Conservation (phyloP, 495 filamentous ascomycete species). For the Daldinia bambusicola region DNA sequence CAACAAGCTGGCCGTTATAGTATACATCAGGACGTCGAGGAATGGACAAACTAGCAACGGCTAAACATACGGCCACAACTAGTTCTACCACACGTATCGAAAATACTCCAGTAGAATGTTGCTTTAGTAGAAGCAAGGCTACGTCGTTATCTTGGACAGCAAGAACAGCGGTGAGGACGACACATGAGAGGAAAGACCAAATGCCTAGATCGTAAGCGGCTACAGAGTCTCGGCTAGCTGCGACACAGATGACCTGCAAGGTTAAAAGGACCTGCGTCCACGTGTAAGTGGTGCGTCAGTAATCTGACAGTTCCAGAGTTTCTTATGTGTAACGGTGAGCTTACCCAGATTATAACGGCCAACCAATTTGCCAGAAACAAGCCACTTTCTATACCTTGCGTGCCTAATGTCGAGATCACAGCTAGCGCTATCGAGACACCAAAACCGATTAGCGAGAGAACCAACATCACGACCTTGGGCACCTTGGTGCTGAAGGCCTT, state of each 20-base stretch:
- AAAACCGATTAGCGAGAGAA: constrained; percentile 58
- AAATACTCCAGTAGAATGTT: constrained; percentile 37
- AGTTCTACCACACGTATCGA: constrained; percentile 55
- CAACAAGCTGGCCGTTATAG: constrained; percentile 67
- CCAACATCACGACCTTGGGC: constrained; percentile 58
- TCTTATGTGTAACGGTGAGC: constrained; percentile 42
- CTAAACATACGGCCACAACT: constrained; percentile 47
- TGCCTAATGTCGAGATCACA: constrained; percentile 52
- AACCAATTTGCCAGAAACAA: constrained; percentile 56
- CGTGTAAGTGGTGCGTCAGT: constrained; percentile 33
- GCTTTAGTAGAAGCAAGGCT: constrained; percentile 45
- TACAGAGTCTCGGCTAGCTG: constrained; percentile 56
- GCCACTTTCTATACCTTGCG: constrained; percentile 23
- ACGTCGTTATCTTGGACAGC: constrained; percentile 53
- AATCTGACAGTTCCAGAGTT: constrained; percentile 11
- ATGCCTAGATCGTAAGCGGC: constrained; percentile 60
- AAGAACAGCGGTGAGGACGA: constrained; percentile 52
- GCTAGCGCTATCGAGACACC: constrained; percentile 56
- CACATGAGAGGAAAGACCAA: constrained; percentile 56
- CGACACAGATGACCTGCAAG: constrained; percentile 58
- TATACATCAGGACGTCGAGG: constrained; percentile 77
- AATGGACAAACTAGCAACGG: constrained; percentile 58
- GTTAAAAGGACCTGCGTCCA: constrained; percentile 53
- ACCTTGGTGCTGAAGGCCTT: constrained; percentile 62
- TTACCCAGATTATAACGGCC: constrained; percentile 58